Conservation (phyloP, 1,139 yeast species). For the Meyerozyma sp. region DNA sequence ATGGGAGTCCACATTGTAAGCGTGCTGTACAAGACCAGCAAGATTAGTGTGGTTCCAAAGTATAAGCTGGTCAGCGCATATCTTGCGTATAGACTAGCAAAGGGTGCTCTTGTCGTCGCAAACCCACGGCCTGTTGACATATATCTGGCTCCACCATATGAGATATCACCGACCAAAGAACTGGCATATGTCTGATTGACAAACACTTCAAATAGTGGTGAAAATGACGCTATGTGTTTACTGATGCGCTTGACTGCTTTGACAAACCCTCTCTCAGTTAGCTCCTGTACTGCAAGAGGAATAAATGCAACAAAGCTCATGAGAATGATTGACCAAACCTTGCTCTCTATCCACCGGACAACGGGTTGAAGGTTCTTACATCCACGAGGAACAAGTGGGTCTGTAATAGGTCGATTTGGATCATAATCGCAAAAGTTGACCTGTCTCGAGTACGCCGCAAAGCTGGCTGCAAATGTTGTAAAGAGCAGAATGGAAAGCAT, state of each 20-base stretch:
- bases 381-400: conserved; percentile 38
- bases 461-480: conserved; percentile 39
- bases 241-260: conserved; percentile 39
- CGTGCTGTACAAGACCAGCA: conserved; percentile 39
- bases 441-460: conserved; percentile 43
- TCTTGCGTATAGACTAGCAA: conserved; percentile 38
- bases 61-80: conserved; percentile 45
- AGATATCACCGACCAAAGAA: conserved; percentile 42
- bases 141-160: conserved; percentile 50
- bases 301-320: conserved; percentile 47
- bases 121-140: conserved; percentile 54
- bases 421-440: conserved; percentile 44
- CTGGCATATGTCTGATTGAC: conserved; percentile 48
- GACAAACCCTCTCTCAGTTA: conserved; percentile 46
- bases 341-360: conserved; percentile 45
- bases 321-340: conserved; percentile 43
- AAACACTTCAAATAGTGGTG: conserved; percentile 51
- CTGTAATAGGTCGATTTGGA: conserved; percentile 41
- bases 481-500: conserved; percentile 44
- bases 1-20: conserved; percentile 46
- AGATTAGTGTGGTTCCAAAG: conserved; percentile 33
- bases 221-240: conserved; percentile 44
- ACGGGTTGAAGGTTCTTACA: conserved; percentile 47
- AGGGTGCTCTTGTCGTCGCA: conserved; percentile 44
- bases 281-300: conserved; percentile 47